Base-by-base conservation (phyloP, 1,284 basidiomycete species). In the Coniferiporia sulphurascens region DNA sequence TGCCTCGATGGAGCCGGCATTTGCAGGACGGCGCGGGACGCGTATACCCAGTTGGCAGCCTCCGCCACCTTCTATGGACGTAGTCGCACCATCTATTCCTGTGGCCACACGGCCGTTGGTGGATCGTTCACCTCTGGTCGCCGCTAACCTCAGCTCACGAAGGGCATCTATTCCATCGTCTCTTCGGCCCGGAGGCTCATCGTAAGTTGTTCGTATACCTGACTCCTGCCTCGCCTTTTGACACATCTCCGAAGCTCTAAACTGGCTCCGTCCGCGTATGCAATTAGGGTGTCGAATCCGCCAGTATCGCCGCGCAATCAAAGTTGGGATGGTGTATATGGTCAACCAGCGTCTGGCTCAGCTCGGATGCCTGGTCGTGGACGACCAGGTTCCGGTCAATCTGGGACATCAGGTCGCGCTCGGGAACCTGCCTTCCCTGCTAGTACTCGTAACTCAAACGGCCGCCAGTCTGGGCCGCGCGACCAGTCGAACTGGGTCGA, bases 401-500 rank as follows among this genome's bases (percentile, higher is more conserved):
- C 56, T 27, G 35, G 36, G 51, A 46, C 32, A 19, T 48, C 44
- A n/a, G 36, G 59, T 15, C 54, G 50, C 9, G 17, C 53, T 21
- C 35, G 58, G 10, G 52, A 52, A 38, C 56, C 56, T 43, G 44
- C 41, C 32, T 48, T 46, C 27, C 55, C 44, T 13, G 7, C 36
- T 38, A 13, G 7, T 38, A 13, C 36, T 13, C 36, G 36, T 6
- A 52, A 32, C 27, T 46, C 38, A 32, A 59, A 15, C 50, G 34
- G 32, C 44, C 22, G 48, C 15, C 58, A 50, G 44, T 32, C 38
- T 17, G 10, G 55, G 27, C 27, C 22, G 38, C 35, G 41, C 36
- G 17, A 43, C n/a, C 21, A 52, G 13, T 9, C 60, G 17, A 19
- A 56, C 36, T 62, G 61, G 61, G 61, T 62, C 12, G 61, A 62